Conservation (phyloP, 306 rosid species). For the Quercus mongolica region DNA sequence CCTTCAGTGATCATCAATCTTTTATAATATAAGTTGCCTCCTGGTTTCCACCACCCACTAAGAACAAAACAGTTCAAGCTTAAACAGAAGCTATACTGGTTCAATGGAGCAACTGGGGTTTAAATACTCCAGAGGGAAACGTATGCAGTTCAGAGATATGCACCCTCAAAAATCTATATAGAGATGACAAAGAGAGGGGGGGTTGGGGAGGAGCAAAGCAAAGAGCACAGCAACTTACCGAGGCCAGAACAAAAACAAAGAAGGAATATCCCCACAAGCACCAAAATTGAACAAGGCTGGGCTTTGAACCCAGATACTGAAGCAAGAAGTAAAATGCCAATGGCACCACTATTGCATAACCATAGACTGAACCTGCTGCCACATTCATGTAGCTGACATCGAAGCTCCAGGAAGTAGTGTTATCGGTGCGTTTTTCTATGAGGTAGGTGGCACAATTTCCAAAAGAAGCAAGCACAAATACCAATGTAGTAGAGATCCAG, state of each 20-base stretch:
- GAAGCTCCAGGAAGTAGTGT: conserved; percentile 65
- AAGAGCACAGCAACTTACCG: conserved; percentile 58
- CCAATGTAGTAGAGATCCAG: conserved; percentile 94
- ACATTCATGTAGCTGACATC: conserved; percentile 73
- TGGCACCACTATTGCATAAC: conserved; percentile 80
- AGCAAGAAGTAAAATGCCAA: conserved; percentile 82
- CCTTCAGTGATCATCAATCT: not conserved
- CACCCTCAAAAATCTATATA: not conserved
- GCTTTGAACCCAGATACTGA: conserved; percentile 73
- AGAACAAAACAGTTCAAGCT: not conserved
- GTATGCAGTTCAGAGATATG: not conserved
- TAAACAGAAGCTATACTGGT: not conserved
- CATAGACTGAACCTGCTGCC: conserved; percentile 83
- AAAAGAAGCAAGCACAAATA: conserved; percentile 78
- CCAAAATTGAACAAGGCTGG: conserved; percentile 81
- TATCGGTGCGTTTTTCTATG: conserved; percentile 52
- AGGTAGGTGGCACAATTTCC: conserved; percentile 97
- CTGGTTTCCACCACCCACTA: not conserved
- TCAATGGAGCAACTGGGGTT: not conserved
- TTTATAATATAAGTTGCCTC: not conserved
- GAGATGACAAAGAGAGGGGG: not conserved
- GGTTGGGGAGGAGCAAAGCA: not conserved
- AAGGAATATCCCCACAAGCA: conserved; percentile 99
- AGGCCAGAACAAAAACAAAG: conserved; percentile 68
- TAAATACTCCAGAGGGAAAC: not conserved